phyloP scores from a whole-genome alignment of 2,329 filamentous ascomycete species.

The Lecanicillium sp. region DNA sequence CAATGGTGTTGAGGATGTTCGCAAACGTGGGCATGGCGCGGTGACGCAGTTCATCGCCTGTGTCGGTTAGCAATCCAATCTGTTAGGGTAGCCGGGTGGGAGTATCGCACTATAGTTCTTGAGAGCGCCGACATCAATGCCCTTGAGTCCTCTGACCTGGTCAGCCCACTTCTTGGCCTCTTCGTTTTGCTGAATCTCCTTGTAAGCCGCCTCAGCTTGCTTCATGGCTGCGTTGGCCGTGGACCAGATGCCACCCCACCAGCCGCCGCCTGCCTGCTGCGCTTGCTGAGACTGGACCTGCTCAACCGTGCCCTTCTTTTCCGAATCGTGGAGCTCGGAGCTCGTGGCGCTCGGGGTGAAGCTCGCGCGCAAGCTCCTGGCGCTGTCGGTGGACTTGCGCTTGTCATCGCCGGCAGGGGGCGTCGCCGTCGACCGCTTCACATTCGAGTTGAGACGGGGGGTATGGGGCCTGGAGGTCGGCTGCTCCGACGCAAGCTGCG shows the following conservation, averaged over 20 bases:
- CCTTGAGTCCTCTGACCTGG: constrained; percentile 64
- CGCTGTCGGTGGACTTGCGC: constrained; percentile 74
- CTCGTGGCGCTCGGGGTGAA: constrained; percentile 62
- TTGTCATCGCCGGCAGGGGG: constrained; percentile 59
- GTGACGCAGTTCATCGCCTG: constrained; percentile 79
- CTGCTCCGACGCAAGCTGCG: constrained; percentile 60
- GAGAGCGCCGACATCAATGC: constrained; percentile 66
- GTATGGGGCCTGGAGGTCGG: constrained; percentile 74
- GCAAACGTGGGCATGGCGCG: constrained; percentile 92
- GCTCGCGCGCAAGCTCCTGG: constrained; percentile 61
- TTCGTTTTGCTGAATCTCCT: constrained; percentile 92
- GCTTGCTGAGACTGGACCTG: constrained; percentile 31
- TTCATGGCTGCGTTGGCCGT: constrained; percentile 82
- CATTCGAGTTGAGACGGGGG: constrained; percentile 55
- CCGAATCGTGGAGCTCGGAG: constrained; percentile 50
- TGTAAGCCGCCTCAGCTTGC: constrained; percentile 86
- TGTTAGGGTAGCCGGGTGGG: not conserved
- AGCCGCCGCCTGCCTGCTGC: constrained; percentile 54
- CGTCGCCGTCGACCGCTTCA: constrained; percentile 38
- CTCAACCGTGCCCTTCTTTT: constrained; percentile 42
- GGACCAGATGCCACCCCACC: constrained; percentile 83
- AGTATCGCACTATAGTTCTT: constrained; percentile 32
- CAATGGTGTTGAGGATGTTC: constrained; percentile 88
- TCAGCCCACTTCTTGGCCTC: constrained; percentile 96
- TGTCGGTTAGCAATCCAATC: constrained; percentile 6